Evolutionary conservation across 441 rosid genomes (phyloP), one percentile per base, ranked within the genome.

Genomic region (Raphanus hybrid): DNA sequence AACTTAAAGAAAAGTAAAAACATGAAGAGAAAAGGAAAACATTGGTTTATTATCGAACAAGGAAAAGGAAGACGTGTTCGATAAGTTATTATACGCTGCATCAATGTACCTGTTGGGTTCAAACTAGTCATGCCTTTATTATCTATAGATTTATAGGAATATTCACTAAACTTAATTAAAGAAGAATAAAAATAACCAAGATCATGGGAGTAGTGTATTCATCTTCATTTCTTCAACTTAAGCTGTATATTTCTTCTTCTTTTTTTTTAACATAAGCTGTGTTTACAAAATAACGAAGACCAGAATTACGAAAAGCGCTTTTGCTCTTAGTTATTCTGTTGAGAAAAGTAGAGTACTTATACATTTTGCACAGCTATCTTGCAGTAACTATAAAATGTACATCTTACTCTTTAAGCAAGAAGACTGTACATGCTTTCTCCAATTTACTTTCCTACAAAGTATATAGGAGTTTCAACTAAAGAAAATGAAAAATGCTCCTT

Each of bases 341-440:
- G 52, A 45, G 52, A 45, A 45, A 45, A 12, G 52, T 45, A 4
- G 52, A 45, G 52, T 45, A 43, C 50, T 43, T 10, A 1, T 61
- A 69, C 70, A 70, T 20, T 37, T 48, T 11, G 65, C 52, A 61
- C 43, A 9, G 8, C 50, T 68, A 11, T 76, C 70, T 69, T 69
- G 64, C 62, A 52, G 45, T 12, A 35, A 29, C 70, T 71, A 45
- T 29, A 43, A 57, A 32, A 70, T 70, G 67, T 77, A 77, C 80
- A 77, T 41, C 26, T 55, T 76, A 3, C 12, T 27, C 70, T 52
- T 26, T 66, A 66, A n/a, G 70, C 70, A 70, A 76, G 65, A 54
- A 70, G 75, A 41, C 71, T 57, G 20, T 70, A 70, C 71, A 64
- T 64, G 71, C 65, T 70, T 64, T 64, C 29, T 18, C 71, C 70